A percentile compares a stretch with the other conserved stretches of the same genome.
Conservation (phyloP, 164 flowering plant genomes). For the Umbellularia californica region DNA sequence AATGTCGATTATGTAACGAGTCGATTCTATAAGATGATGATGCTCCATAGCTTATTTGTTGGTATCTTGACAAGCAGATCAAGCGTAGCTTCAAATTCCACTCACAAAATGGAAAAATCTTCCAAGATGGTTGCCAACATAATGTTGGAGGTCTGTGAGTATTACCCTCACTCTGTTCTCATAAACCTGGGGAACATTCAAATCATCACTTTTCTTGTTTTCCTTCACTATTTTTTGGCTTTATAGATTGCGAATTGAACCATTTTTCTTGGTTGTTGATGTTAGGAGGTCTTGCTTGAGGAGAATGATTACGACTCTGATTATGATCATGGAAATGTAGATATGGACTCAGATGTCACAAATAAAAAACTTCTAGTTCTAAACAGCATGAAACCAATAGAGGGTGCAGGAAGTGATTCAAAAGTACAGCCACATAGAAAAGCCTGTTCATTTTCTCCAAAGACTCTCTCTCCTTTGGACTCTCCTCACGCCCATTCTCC, state of each 20-base stretch:
- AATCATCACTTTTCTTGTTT: conserved; percentile 1
- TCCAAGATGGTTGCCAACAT: conserved; percentile 32
- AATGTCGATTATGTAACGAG: background rate
- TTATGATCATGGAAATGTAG: conserved; percentile 23
- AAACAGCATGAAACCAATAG: conserved; percentile 15
- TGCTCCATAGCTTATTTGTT: conserved; percentile 4
- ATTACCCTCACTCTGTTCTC: background rate
- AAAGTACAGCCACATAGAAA: conserved; percentile 12
- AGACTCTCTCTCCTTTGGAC: conserved; percentile 30
- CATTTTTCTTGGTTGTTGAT: conserved; percentile 4
- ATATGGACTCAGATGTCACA: conserved; percentile 22
- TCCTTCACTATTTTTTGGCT: background rate
- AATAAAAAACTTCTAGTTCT: conserved; percentile 8
- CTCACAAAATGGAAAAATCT: conserved; percentile 24
- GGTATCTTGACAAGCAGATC: conserved; percentile 27
- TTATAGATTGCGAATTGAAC: conserved; percentile 6
- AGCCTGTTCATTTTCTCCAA: conserved; percentile 28
- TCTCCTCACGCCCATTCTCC: conserved; percentile 42
- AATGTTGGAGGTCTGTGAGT: conserved; percentile 11
- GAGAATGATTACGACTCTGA: conserved; percentile 39
- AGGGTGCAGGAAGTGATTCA: conserved; percentile 17
- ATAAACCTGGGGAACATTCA: background rate
- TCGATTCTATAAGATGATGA: background rate
- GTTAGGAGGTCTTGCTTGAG: conserved; percentile 28
- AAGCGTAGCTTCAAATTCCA: conserved; percentile 19